Conservation (phyloP, 2,329 filamentous ascomycete species). For the Fusarium sublunatum region DNA sequence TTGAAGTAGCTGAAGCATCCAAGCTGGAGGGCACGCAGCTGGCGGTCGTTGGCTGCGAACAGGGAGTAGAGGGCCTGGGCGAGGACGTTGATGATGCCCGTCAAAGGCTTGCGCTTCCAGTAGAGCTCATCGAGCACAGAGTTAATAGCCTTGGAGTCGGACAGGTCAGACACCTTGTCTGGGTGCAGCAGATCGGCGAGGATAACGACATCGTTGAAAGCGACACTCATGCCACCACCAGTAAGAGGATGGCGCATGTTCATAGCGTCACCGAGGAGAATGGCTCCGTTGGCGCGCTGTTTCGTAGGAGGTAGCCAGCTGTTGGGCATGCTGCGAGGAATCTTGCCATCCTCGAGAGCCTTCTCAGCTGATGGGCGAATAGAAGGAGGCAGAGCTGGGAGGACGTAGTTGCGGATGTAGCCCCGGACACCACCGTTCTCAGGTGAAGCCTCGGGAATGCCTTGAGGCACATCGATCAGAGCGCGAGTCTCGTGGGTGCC, state of each 20-base stretch:
- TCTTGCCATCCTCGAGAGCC: conserved; percentile 80
- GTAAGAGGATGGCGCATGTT: conserved; percentile 99
- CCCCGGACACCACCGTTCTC: conserved; percentile 84
- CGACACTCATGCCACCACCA: conserved; percentile 97
- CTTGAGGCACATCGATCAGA: conserved; percentile 86
- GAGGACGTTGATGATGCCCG: conserved; percentile 95
- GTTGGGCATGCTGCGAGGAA: conserved; percentile 91
- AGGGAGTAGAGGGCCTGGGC: conserved; percentile 92
- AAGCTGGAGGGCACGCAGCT: conserved; percentile 82
- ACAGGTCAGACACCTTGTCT: conserved; percentile 73
- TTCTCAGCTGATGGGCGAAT: conserved; percentile 79
- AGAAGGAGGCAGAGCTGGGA: conserved; percentile 78
- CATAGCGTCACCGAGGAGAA: conserved; percentile 92
- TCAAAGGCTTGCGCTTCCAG: conserved; percentile 85
- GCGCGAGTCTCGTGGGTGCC: conserved; percentile 92
- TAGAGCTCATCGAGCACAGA: conserved; percentile 81
- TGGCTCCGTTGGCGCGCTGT: conserved; percentile 70
- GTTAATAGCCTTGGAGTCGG: conserved; percentile 73
- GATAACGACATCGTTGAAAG: conserved; percentile 89
- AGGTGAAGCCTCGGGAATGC: conserved; percentile 77
- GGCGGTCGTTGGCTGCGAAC: conserved; percentile 84
- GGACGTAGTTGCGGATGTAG: conserved; percentile 82
- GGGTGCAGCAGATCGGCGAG: conserved; percentile 80
- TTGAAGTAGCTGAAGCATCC: conserved; percentile 96
- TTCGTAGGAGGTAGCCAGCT: conserved; percentile 84